Evolutionary conservation across 345 rosid genomes (phyloP), one percentile per base, ranked within the genome.

Genomic region (Heritiera littoralis): DNA sequence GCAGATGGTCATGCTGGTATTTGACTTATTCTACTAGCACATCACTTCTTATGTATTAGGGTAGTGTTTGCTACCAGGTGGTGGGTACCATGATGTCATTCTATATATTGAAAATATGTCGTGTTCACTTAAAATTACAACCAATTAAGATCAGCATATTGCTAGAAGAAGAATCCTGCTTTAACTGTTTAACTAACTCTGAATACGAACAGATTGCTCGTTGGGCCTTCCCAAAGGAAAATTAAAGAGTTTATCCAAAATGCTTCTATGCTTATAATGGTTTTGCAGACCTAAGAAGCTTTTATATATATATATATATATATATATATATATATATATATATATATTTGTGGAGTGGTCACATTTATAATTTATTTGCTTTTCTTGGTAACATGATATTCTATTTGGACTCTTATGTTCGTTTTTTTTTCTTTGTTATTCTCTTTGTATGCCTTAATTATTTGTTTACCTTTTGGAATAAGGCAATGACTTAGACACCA

Each of bases 71-170:
- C 59, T 71, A 30, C 4, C 38, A 28, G 75, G 59, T 4, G 58
- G 40, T 71, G 41, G 75, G 12, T 13, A 71, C 23, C 75, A 30
- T 51, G 23, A 43, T 32, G 14, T 14, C 14, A 30, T 23, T 45
- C 35, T 20, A 43, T 67, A 43, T n/a, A 10, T n/a, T 41, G 55
- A 89, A 88, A 78, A 97, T 96, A 43, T 91, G 93, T 12, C 9
- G 4, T 9, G 30, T 67, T 67, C 56, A 43, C 72, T 5, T 35
- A 64, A 76, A 46, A 28, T 64, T 46, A 76, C 8, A 7, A 9
- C n/a, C 46, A 66, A 9, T 80, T 66, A 65, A 51, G 51, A 70
- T 48, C 63, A 60, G 48, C 60, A 32, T 63, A 71, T 40, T 70
- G 54, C 64, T 52, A 56, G 55, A 78, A 71, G 54, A 66, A 75